Conservation (phyloP, 176 grass and related monocot genomes). For the Luzula sylvatica region DNA sequence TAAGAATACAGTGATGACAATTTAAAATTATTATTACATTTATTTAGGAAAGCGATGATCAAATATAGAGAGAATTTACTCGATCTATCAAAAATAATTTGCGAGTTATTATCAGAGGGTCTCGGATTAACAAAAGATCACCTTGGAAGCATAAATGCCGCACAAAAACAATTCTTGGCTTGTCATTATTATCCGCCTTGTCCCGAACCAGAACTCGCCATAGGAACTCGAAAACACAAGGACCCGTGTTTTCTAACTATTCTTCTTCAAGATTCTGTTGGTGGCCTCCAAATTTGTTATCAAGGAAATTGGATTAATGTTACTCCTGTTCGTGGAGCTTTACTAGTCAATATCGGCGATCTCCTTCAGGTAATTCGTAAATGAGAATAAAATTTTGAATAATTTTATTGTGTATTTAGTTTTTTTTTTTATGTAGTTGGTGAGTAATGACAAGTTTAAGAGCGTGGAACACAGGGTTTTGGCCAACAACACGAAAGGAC, state of each 20-base stretch:
- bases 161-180: slow-evolving; percentile 14
- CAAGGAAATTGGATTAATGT: slow-evolving; percentile 6
- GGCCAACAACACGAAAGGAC: slow-evolving; percentile 14
- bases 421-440: slow-evolving; percentile 19
- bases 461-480: slow-evolving; percentile 16
- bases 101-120: slow-evolving; percentile 17
- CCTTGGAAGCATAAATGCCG: slow-evolving; percentile 8
- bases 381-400: neutral
- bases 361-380: slow-evolving; percentile 20
- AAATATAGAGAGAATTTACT: slow-evolving; percentile 5
- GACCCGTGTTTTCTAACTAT: slow-evolving; percentile 17
- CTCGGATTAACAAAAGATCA: slow-evolving; percentile 1
- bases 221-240: slow-evolving; percentile 8
- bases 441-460: slow-evolving; percentile 22
- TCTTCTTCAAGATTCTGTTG: slow-evolving; percentile 18
- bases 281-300: slow-evolving; percentile 17
- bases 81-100: slow-evolving; percentile 11
- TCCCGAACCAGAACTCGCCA: slow-evolving; percentile 10
- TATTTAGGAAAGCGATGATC: slow-evolving; percentile 3
- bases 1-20: neutral
- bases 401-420: neutral
- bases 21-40: no score
- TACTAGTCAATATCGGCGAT: slow-evolving; percentile 15
- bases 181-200: slow-evolving; percentile 22
- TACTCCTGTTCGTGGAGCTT: slow-evolving; percentile 7